Evolutionary conservation across 2,329 filamentous ascomycete species (phyloP), one percentile per base, ranked within the genome.

Genomic region (Fusarium sp.): DNA sequence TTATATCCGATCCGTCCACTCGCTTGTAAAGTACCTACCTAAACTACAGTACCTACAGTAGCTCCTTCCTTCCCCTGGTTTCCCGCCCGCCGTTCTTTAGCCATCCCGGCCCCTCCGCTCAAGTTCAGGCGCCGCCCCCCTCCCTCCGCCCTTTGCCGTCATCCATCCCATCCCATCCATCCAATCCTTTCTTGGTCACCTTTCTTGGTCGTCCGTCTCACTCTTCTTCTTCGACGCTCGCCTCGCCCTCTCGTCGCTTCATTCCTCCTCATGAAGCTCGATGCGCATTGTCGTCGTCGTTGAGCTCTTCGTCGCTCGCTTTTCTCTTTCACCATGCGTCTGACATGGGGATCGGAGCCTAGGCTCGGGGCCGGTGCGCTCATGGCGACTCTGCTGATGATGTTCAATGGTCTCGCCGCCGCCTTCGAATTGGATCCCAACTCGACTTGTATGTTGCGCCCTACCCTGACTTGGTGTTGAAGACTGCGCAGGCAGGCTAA

Each of bases 351-450:
- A 65, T 52, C 60, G 25, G 56, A 65, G 63, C 62, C 66, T 35
- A 67, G 71, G 60, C 62, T 63, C 52, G 38, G 74, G 58, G 63
- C 76, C 35, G 65, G 73, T 35, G 68, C 70, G 59, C 69, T 79
- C 43, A 66, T 79, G 50, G 59, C 76, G 30, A 65, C 71, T 11
- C 45, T 80, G 43, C 65, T 83, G 45, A 67, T 82, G 35, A 68
- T 75, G 54, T 61, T 77, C 20, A 77, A 69, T 61, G 71, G 69
- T 59, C 68, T 82, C 32, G 72, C 79, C 43, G 65, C 58, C 15
- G 82, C 81, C 43, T 85, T 84, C 65, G 67, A 83, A 33, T 74
- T 85, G 64, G 77, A 85, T 66, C 79, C 82, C 33, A 79, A 83
- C 66, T 84, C 83, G 47, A 79, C 79, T 10, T 75, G 83, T 85